These are phyloP conservation scores for Aspergillus hancockii DNA, from an alignment of 495 filamentous ascomycete species.

Conservation along the genomic window DNA sequence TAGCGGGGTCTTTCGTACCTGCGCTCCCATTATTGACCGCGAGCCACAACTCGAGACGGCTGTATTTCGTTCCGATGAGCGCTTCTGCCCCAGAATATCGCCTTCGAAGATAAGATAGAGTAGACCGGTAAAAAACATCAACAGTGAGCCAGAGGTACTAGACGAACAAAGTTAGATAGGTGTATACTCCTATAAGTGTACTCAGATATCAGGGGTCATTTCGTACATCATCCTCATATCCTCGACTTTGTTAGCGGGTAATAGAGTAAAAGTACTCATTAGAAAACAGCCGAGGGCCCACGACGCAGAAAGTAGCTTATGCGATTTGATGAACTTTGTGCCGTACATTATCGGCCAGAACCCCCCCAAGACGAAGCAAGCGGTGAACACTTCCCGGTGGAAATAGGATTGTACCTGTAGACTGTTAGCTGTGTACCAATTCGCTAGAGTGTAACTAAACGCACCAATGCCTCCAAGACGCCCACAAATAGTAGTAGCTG, in stretches of 20 bases:
- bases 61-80: slow-evolving; percentile 8
- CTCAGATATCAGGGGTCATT: background rate
- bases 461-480: slow-evolving; percentile 80
- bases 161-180: background rate
- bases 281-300: slow-evolving; percentile 76
- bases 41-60: slow-evolving; percentile 43
- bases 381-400: slow-evolving; percentile 80
- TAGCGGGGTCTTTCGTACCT: slow-evolving; percentile 36
- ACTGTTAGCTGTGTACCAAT: slow-evolving; percentile 2
- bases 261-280: slow-evolving; percentile 90
- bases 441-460: slow-evolving; percentile 27
- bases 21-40: slow-evolving; percentile 57
- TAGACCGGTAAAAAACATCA: slow-evolving; percentile 79
- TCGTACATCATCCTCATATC: slow-evolving; percentile 71
- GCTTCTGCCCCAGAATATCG: slow-evolving; percentile 49
- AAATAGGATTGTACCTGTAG: slow-evolving; percentile 80
- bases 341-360: slow-evolving; percentile 83
- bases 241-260: slow-evolving; percentile 85
- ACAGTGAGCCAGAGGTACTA: slow-evolving; percentile 71
- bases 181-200: slow-evolving; percentile 8
- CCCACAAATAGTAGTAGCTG: slow-evolving; percentile 67
- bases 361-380: slow-evolving; percentile 71
- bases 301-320: slow-evolving; percentile 61
- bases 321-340: slow-evolving; percentile 62
- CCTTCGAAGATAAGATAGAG: slow-evolving; percentile 84